Base-by-base conservation (phyloP, 495 filamentous ascomycete genomes). In the Hypoxylon perforatum region DNA sequence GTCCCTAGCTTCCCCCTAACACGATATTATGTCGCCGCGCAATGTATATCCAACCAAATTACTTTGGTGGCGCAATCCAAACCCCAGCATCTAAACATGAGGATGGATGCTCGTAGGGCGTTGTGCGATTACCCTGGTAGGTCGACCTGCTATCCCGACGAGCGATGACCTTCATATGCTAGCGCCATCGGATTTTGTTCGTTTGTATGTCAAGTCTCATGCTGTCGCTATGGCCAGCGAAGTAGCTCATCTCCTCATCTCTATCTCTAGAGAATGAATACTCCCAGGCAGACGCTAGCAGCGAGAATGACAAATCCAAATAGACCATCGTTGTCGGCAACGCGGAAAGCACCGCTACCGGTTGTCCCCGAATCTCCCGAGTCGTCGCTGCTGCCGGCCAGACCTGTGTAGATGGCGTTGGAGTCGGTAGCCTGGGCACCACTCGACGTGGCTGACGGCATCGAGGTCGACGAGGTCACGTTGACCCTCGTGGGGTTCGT, bases 401-500 rank as follows among this genome's bases (percentile, higher is more conserved):
- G 73, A n/a, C 85, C 86, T 21, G 78, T 80, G 72, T 75, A 84
- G 28, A 82, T 66, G 44, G 69, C 50, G 72, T 78, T 60, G 52
- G 76, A 60, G 19, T 77, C 77, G 25, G 71, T 74, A 14, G 80
- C 70, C 22, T 78, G 63, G 8, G 62, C 57, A 22, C 76, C 70
- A 28, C 72, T 68, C 0, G 80, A 74, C 12, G 80, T 74, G 15
- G 82, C 76, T 7, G 82, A 61, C 11, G 82, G 67, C 17, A 75
- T 62, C 11, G 78, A 70, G 42, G 81, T 77, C 42, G 82, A 76
- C 17, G 86, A 80, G 14, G 82, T 82, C 6, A 84, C 85, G 74
- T 94, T 94, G 63, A 83, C 76, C 25, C 79, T 81, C 36, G 77
- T 85, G 9, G 92, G 92, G 64, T 84, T 77, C 72, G 87, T 85